Evolutionary conservation across 345 rosid species (phyloP).

Genomic region (Stellera chamaejasme): DNA sequence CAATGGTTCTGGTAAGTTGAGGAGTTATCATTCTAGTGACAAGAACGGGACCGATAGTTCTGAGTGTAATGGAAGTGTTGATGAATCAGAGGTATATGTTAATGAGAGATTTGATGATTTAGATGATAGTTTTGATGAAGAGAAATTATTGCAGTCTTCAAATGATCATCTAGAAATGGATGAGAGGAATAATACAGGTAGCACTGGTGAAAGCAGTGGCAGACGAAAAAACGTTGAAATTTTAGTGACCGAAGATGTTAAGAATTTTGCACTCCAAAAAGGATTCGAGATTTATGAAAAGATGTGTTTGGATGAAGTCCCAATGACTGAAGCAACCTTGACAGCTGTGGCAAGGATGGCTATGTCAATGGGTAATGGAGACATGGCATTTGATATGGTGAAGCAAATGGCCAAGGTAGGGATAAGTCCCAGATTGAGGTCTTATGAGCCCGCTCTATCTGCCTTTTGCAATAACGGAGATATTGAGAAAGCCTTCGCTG

Average conservation of each 20-base stretch:
- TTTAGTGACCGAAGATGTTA: conserved; percentile 35
- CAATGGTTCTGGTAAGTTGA: conserved; percentile 5
- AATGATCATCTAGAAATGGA: conserved; percentile 6
- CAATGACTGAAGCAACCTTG: conserved; percentile 50
- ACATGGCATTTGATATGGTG: conserved; percentile 65
- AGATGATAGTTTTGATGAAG: conserved; percentile 4
- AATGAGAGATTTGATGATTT: conserved; percentile 7
- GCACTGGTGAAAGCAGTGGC: conserved; percentile 3
- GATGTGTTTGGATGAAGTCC: conserved; percentile 38
- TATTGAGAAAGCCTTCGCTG: conserved; percentile 41
- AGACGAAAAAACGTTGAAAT: conserved; percentile 17
- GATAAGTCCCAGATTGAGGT: conserved; percentile 50
- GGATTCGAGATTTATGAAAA: conserved; percentile 49
- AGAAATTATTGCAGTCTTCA: conserved; percentile 10
- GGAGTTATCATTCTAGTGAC: conserved; percentile 3
- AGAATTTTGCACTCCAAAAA: conserved; percentile 40
- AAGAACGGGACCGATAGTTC: conserved; percentile 1
- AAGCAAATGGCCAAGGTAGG: conserved; percentile 48
- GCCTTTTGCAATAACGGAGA: conserved; percentile 34
- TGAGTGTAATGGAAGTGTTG: conserved; percentile 2
- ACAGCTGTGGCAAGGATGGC: conserved; percentile 70
- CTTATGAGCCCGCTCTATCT: conserved; percentile 58
- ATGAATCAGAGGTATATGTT: conserved; percentile 10
- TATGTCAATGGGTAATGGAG: conserved; percentile 45
- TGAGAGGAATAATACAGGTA: conserved; percentile 5